Base-by-base conservation (phyloP, 805 yeast genomes). In the Tetrapisispora fleetii region DNA sequence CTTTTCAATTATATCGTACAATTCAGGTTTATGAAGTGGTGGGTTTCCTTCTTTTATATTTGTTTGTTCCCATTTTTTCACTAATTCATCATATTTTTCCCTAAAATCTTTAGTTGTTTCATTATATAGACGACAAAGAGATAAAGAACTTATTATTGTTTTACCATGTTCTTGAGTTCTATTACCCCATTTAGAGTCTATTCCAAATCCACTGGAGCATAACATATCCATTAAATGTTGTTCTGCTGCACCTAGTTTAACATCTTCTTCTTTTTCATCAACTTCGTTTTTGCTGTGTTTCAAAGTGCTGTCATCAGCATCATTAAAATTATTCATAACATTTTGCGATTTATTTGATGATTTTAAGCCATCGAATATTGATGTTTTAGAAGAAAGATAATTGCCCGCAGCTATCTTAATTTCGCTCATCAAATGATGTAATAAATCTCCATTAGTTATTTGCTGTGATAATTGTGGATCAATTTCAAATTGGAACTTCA, bases 191-290 rank as follows among this genome's bases (percentile, higher is more conserved):
- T 65, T 57, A 30, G 85, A 87, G 19, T 72, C 71, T 13, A 75
- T 67, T 3, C 70, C 65, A 54, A 89, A 86, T 1, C 99, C 99
- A 0, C 95, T 83, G 0, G 91, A 75, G 58, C 96, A 89, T 48
- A 93, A 75, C 99, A 93, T 93, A 53, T 89, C 97, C 69, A 87
- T 77, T 42, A 93, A 73, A 65, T 91, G 98, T 65, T 85, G 91
- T 65, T 93, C 99, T 0, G 99, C 98, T 16, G 95, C 83, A 8
- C 89, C 90, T 52, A 85, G 65, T 35, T 70, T 69, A 58, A 75
- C 79, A 1, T 89, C 93, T 19, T 41, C 93, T 18, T 41, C 45
- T 4, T 41, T 43, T 4, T 37, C 37, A 24, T 41, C 28, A 22
- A n/a, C 38, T 5, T 18, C 35, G 32, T 2, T 14, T 30, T 47